These are phyloP conservation scores for Ananas comosus DNA, from an alignment of 176 grass and related monocot species.

Conservation along the genomic window DNA sequence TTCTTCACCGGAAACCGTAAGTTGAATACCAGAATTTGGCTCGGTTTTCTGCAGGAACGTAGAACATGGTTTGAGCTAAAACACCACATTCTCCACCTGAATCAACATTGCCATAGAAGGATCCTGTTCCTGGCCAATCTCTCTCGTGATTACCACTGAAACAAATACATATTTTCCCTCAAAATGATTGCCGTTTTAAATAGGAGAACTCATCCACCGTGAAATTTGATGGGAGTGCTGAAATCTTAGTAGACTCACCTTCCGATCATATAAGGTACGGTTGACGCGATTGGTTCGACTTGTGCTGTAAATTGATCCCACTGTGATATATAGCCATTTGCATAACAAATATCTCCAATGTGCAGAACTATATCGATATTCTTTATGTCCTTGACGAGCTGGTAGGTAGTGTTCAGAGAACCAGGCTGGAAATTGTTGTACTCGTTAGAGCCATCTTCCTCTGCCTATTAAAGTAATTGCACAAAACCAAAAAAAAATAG, in stretches of 20 bases:
- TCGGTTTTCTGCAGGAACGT: constrained; percentile 71
- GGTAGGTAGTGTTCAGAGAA: constrained; percentile 80
- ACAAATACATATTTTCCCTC: constrained; percentile 1
- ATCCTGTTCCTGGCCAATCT: constrained; percentile 90
- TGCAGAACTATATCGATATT: constrained; percentile 85
- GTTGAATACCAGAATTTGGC: constrained; percentile 60
- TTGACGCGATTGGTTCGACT: constrained; percentile 71
- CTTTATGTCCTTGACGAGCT: constrained; percentile 68
- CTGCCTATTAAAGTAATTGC: constrained; percentile 41
- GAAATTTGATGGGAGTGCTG: not conserved
- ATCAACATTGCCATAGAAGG: constrained; percentile 74
- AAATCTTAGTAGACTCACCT: constrained; percentile 39
- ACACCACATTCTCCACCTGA: constrained; percentile 90
- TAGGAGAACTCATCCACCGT: not conserved
- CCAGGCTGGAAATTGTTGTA: constrained; percentile 67
- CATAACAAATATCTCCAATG: constrained; percentile 73
- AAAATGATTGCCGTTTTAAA: not conserved
- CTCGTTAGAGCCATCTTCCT: constrained; percentile 77
- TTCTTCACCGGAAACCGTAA: too few relatives aligned
- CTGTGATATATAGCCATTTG: constrained; percentile 88
- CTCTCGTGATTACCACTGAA: constrained; percentile 89
- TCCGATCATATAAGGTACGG: constrained; percentile 80
- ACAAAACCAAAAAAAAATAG: not conserved
- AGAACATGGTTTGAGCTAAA: constrained; percentile 86
- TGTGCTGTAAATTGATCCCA: constrained; percentile 97